These are phyloP conservation scores for Nectriaceae sp. DNA, from an alignment of 2,329 filamentous ascomycete species.

Conservation along the genomic window DNA sequence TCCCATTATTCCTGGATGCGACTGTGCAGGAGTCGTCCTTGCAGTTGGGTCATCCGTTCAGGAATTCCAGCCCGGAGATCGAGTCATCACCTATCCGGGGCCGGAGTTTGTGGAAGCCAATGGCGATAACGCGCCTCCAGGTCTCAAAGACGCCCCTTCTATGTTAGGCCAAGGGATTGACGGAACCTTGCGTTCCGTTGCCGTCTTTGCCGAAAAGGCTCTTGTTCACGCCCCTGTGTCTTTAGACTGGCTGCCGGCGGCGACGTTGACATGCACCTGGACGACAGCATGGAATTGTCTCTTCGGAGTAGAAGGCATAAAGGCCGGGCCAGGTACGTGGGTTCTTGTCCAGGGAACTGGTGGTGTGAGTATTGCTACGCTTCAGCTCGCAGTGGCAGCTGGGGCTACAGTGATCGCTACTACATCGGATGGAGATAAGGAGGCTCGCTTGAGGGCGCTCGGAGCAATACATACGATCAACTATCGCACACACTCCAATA, in stretches of 20 bases:
- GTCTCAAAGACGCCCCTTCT: conserved; percentile 33
- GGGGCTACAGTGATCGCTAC: conserved; percentile 60
- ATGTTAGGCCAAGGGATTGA: conserved; percentile 60
- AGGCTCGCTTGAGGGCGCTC: conserved; percentile 51
- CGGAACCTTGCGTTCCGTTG: conserved; percentile 61
- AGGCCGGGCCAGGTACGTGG: conserved; percentile 38
- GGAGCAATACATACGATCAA: conserved; percentile 63
- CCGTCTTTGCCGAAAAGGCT: conserved; percentile 56
- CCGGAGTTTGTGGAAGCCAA: conserved; percentile 10
- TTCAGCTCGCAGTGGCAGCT: conserved; percentile 47
- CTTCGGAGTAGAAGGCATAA: conserved; percentile 45
- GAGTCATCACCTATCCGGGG: conserved; percentile 53
- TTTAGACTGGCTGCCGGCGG: conserved; percentile 39
- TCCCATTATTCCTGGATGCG: conserved; percentile 36
- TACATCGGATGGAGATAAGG: conserved; percentile 57
- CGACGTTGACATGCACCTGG: conserved; percentile 50
- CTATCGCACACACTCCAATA: conserved; percentile 55
- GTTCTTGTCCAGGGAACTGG: conserved; percentile 43
- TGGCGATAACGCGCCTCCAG: conserved; percentile 26
- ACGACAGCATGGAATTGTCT: conserved; percentile 55
- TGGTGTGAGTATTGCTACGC: conserved; percentile 39
- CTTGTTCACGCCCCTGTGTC: conserved; percentile 54
- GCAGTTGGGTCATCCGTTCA: conserved; percentile 54
- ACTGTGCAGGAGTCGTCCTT: conserved; percentile 45
- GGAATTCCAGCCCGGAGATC: conserved; percentile 51